These are phyloP conservation scores for Termitomyces eurrhizus DNA, from an alignment of 768 basidiomycete species.

Conservation along the genomic window DNA sequence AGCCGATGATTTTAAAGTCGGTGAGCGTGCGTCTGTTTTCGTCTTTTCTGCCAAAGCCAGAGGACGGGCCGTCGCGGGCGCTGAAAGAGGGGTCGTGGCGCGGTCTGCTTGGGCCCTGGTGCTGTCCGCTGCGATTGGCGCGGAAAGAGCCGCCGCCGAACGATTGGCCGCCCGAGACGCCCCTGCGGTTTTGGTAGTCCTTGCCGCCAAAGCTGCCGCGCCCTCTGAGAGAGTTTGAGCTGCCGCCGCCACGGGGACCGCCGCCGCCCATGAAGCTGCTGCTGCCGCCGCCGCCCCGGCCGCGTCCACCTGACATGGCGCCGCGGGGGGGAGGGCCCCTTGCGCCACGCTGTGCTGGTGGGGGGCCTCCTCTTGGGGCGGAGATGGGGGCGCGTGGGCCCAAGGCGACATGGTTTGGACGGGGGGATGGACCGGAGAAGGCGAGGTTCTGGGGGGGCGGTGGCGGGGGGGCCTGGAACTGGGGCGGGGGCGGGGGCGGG, in stretches of 20 bases:
- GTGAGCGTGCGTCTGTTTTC: constrained; percentile 91
- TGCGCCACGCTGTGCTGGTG: constrained; percentile 34
- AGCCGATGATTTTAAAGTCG: constrained; percentile 94
- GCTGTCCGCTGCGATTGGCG: constrained; percentile 41
- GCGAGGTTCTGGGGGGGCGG: constrained; percentile 38
- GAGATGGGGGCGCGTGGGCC: neutral
- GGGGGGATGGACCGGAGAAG: constrained; percentile 30
- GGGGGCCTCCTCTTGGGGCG: neutral
- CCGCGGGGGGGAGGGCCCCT: constrained; percentile 41
- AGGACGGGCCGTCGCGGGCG: constrained; percentile 42
- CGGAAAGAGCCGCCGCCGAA: constrained; percentile 27
- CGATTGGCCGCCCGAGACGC: constrained; percentile 44
- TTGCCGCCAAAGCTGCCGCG: constrained; percentile 64
- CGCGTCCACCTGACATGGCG: constrained; percentile 45
- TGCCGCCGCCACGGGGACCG: constrained; percentile 41
- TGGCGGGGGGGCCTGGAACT: constrained; percentile 58
- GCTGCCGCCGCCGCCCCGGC: constrained; percentile 37
- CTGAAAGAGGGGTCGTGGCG: constrained; percentile 43
- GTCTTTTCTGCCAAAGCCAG: constrained; percentile 45
- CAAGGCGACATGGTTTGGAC: too few relatives aligned
- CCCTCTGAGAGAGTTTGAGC: constrained; percentile 48
- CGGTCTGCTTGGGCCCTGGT: constrained; percentile 35
- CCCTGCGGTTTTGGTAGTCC: constrained; percentile 62
- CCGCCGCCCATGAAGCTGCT: constrained; percentile 35
- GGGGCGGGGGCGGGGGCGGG: constrained; percentile 59